Conservation (phyloP, 1,284 basidiomycete species). For the Jaminaea rosea region DNA sequence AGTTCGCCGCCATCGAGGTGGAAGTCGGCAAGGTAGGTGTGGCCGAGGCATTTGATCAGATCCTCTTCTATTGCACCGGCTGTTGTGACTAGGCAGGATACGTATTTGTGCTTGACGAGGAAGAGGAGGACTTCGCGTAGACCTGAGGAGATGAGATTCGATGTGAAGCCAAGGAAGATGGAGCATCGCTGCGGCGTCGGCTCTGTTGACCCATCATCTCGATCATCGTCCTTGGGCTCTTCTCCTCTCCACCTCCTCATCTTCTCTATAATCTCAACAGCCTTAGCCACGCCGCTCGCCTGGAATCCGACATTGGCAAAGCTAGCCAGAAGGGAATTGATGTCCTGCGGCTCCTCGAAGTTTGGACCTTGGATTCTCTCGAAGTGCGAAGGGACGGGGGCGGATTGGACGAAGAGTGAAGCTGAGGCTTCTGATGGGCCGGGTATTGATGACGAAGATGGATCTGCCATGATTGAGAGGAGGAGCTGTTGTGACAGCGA, state of each 20-base stretch:
- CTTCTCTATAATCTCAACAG: constrained; percentile 78
- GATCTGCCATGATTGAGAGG: not conserved
- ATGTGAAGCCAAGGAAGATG: constrained; percentile 95
- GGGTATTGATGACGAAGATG: not conserved
- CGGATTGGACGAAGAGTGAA: constrained; percentile 17
- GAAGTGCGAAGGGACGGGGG: constrained; percentile 11
- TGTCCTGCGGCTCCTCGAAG: constrained; percentile 63
- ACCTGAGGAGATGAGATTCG: constrained; percentile 95
- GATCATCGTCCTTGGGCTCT: not conserved
- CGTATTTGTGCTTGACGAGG: constrained; percentile 85
- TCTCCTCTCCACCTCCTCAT: constrained; percentile 58
- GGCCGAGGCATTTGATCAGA: constrained; percentile 94
- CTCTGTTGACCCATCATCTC: not conserved
- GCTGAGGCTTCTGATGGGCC: constrained; percentile 8
- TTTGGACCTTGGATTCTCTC: constrained; percentile 73
- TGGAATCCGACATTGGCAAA: constrained; percentile 93
- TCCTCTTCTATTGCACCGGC: constrained; percentile 98
- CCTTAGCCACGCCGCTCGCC: constrained; percentile 77
- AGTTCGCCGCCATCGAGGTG: constrained; percentile 81
- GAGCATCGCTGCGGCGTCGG: constrained; percentile 54
- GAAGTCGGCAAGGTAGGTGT: constrained; percentile 82
- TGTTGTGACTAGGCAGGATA: constrained; percentile 86
- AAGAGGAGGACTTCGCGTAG: constrained; percentile 85
- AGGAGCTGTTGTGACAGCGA: too few species aligned
- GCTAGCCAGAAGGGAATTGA: constrained; percentile 62